phyloP scores from a whole-genome alignment of 768 basidiomycete species.

The Russula lepida region DNA sequence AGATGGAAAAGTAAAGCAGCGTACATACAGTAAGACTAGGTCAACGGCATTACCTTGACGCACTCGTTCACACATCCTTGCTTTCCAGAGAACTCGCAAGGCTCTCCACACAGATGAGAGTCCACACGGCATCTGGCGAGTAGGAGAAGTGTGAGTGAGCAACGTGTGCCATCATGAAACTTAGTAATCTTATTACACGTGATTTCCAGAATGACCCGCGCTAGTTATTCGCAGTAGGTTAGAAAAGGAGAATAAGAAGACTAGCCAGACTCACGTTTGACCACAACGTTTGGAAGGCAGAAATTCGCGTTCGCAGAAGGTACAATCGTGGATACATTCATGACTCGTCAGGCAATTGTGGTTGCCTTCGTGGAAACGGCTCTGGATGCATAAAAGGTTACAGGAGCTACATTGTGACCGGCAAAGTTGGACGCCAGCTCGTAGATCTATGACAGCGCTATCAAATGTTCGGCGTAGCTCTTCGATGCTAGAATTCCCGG shows the following conservation, averaged over 20 bases:
- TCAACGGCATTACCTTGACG: slow-evolving; percentile 34
- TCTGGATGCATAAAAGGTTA: slow-evolving; percentile 41
- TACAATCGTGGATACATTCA: slow-evolving; percentile 37
- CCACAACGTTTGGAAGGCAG: slow-evolving; percentile 31
- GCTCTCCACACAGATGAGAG: slow-evolving; percentile 45
- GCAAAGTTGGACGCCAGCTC: slow-evolving; percentile 42
- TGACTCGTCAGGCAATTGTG: slow-evolving; percentile 50
- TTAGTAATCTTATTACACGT: slow-evolving; percentile 37
- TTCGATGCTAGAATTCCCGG: slow-evolving; percentile 37
- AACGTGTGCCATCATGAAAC: not conserved
- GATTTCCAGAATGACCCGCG: slow-evolving; percentile 48
- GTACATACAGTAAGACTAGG: not conserved
- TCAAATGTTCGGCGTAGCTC: slow-evolving; percentile 40
- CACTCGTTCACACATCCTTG: slow-evolving; percentile 47
- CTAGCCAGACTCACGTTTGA: slow-evolving; percentile 34
- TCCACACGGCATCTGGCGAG: slow-evolving; percentile 40
- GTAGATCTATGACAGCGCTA: slow-evolving; percentile 38
- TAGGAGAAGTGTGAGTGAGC: slow-evolving; percentile 21
- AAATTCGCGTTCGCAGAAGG: slow-evolving; percentile 32
- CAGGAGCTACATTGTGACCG: slow-evolving; percentile 39
- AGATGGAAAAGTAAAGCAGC: not conserved
- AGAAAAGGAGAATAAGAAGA: not conserved
- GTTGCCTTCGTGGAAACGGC: slow-evolving; percentile 35
- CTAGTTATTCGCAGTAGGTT: slow-evolving; percentile 24
- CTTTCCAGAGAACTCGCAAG: slow-evolving; percentile 38